phyloP scores from a whole-genome alignment of 176 grass and related monocot genomes.

The Eremochloa ophiuroides region DNA sequence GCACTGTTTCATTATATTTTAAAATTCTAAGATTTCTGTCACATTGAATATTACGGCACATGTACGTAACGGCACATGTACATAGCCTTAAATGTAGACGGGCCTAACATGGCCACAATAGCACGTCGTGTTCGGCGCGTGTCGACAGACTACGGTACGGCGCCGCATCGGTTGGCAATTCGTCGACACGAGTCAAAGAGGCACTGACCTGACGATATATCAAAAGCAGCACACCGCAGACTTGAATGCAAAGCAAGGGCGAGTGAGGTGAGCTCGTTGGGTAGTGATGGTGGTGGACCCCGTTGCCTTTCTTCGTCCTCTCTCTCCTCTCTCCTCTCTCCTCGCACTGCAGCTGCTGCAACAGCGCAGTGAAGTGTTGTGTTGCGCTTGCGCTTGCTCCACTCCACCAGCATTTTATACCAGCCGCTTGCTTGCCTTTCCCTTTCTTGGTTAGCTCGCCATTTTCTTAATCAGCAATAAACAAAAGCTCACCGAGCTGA shows the following conservation, averaged over 20 bases:
- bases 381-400: too few species aligned
- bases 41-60: too few species aligned
- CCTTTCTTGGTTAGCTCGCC: background rate
- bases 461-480: background rate
- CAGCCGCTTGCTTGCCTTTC: slow-evolving; percentile 38
- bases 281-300: slow-evolving; percentile 31
- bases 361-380: background rate
- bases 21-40: too few species aligned
- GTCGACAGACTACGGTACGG: background rate
- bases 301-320: background rate
- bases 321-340: background rate
- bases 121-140: background rate
- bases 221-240: background rate
- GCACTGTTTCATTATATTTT: too few species aligned
- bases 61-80: too few species aligned
- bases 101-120: too few species aligned
- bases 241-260: slow-evolving; percentile 42
- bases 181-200: background rate
- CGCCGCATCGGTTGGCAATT: too few species aligned
- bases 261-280: background rate
- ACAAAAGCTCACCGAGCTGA: background rate
- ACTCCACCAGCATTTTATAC: slow-evolving; percentile 33
- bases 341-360: too few species aligned
- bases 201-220: background rate
- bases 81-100: too few species aligned